phyloP scores from a whole-genome alignment of 257 asterid species.

The Salvia rosmarinus region DNA sequence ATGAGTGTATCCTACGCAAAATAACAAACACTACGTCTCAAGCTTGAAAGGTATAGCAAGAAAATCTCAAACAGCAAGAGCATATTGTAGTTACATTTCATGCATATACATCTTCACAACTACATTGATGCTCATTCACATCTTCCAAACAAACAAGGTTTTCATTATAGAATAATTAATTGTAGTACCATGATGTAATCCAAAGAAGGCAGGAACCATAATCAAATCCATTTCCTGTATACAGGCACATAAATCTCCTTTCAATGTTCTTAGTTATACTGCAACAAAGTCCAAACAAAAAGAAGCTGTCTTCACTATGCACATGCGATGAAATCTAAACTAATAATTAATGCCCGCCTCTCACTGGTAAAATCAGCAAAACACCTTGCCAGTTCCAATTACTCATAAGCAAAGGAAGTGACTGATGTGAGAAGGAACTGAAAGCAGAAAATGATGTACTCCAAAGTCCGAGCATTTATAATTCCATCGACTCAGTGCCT shows the following conservation, averaged over 20 bases:
- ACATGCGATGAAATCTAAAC: neutral
- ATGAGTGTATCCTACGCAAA: too few species aligned
- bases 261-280: neutral
- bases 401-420: neutral
- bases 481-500: constrained; percentile 62
- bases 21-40: too few species aligned
- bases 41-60: neutral
- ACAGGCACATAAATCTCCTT: neutral
- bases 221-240: neutral
- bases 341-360: neutral
- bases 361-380: neutral
- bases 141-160: neutral
- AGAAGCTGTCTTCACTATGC: neutral
- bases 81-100: neutral
- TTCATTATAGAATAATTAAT: neutral
- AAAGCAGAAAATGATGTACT: neutral
- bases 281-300: neutral
- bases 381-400: neutral
- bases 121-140: neutral
- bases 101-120: neutral
- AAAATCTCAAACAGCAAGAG: neutral
- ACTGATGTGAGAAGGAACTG: neutral
- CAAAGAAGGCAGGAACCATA: neutral
- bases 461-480: constrained; percentile 30
- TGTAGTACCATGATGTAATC: neutral